phyloP scores from a whole-genome alignment of 805 yeast species.

The Pichia ethanolica region DNA sequence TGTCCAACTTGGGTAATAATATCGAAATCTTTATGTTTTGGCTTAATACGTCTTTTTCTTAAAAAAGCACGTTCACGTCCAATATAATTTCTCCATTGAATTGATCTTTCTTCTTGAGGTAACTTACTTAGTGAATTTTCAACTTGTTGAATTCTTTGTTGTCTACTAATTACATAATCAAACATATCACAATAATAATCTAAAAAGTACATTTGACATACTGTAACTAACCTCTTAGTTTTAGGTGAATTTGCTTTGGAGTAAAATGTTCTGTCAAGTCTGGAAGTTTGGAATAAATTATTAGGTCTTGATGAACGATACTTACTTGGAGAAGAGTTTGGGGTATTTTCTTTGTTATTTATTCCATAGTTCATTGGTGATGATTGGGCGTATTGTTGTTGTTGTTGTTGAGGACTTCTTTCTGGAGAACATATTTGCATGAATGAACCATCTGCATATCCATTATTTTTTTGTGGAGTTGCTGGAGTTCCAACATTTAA shows the following conservation, averaged over 20 bases:
- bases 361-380: slow-evolving; percentile 2
- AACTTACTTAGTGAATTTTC: slow-evolving; percentile 39
- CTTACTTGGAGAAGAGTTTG: slow-evolving; percentile 23
- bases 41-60: slow-evolving; percentile 84
- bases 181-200: slow-evolving; percentile 96
- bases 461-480: slow-evolving; percentile 16
- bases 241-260: slow-evolving; percentile 60
- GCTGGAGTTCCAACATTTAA: slow-evolving; percentile 24
- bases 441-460: slow-evolving; percentile 16
- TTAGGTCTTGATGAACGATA: slow-evolving; percentile 1
- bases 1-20: slow-evolving; percentile 98
- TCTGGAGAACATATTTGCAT: slow-evolving; percentile 28
- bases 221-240: slow-evolving; percentile 80
- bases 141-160: slow-evolving; percentile 72
- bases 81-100: slow-evolving; percentile 70
- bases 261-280: slow-evolving; percentile 39
- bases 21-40: slow-evolving; percentile 91
- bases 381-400: slow-evolving; percentile 5
- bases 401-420: slow-evolving; percentile 16
- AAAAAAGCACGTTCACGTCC: slow-evolving; percentile 79
- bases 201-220: slow-evolving; percentile 86
- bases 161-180: slow-evolving; percentile 82
- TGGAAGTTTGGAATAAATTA: slow-evolving; percentile 14
- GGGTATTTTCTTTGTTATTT: slow-evolving; percentile 35
- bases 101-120: slow-evolving; percentile 34